These are phyloP conservation scores for Santalum album DNA, from an alignment of 164 flowering plant genomes.

Conservation along the genomic window DNA sequence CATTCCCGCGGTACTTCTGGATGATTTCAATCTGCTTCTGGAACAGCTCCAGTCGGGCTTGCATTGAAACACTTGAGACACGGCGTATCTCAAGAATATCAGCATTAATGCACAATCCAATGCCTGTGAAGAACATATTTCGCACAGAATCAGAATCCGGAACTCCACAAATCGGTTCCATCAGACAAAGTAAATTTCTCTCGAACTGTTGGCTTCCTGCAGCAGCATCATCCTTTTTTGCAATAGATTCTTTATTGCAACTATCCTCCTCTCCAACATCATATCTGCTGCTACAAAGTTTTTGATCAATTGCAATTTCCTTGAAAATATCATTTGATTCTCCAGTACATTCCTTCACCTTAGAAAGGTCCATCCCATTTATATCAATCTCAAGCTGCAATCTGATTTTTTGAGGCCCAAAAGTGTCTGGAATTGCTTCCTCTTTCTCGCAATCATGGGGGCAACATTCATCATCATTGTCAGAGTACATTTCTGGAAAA, in stretches of 20 bases:
- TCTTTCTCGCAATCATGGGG: slow-evolving; percentile 14
- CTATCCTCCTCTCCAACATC: slow-evolving; percentile 26
- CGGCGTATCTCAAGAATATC: slow-evolving; percentile 33
- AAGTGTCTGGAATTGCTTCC: slow-evolving; percentile 18
- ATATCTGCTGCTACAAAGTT: slow-evolving; percentile 13
- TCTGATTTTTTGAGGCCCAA: slow-evolving; percentile 43
- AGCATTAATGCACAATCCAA: slow-evolving; percentile 21
- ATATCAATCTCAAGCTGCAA: slow-evolving; percentile 68
- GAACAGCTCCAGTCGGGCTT: slow-evolving; percentile 51
- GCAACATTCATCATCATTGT: slow-evolving; percentile 21
- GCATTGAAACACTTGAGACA: slow-evolving; percentile 21
- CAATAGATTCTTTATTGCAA: slow-evolving; percentile 13
- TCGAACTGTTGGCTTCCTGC: slow-evolving; percentile 20
- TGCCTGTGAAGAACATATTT: slow-evolving; percentile 34
- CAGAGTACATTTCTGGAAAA: slow-evolving; percentile 53
- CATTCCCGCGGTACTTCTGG: slow-evolving; percentile 48
- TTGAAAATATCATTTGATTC: slow-evolving; percentile 42
- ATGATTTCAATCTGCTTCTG: slow-evolving; percentile 70
- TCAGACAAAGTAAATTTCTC: slow-evolving; percentile 1
- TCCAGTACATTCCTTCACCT: slow-evolving; percentile 45
- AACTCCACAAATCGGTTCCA: slow-evolving; percentile 9
- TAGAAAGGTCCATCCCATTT: slow-evolving; percentile 25
- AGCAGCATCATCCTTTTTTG: slow-evolving; percentile 20
- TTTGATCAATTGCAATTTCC: slow-evolving; percentile 23
- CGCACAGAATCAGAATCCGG: slow-evolving; percentile 28